phyloP scores from a whole-genome alignment of 2,329 filamentous ascomycete genomes.

The Nemania sp. region DNA sequence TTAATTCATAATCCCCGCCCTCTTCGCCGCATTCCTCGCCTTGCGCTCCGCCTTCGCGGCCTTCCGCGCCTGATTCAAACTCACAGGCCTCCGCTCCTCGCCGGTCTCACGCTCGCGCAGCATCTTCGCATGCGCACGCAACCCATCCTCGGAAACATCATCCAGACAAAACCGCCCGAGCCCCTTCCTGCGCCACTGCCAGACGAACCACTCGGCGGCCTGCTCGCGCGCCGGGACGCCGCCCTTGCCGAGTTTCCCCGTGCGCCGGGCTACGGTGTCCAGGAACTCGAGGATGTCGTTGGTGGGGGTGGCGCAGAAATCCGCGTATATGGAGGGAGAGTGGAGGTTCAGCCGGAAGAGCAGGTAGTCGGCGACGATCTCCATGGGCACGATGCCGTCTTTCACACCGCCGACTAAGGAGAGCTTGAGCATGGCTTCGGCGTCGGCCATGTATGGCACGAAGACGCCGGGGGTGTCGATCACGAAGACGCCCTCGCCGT shows the following conservation, averaged over 20 bases:
- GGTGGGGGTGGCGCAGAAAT: slow-evolving; percentile 67
- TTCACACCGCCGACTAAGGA: slow-evolving; percentile 89
- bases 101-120: slow-evolving; percentile 46
- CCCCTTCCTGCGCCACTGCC: slow-evolving; percentile 77
- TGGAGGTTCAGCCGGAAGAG: slow-evolving; percentile 79
- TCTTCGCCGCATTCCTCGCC: slow-evolving; percentile 17
- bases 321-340: slow-evolving; percentile 62
- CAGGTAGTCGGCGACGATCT: slow-evolving; percentile 85
- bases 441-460: slow-evolving; percentile 83
- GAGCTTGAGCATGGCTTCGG: slow-evolving; percentile 93
- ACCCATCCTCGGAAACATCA: slow-evolving; percentile 64
- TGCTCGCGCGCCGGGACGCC: slow-evolving; percentile 71
- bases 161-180: slow-evolving; percentile 82
- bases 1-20: background rate
- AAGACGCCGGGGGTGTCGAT: slow-evolving; percentile 95
- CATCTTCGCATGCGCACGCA: slow-evolving; percentile 39
- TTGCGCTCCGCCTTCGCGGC: slow-evolving; percentile 62
- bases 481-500: slow-evolving; percentile 72
- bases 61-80: slow-evolving; percentile 71
- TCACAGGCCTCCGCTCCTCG: slow-evolving; percentile 54
- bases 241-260: slow-evolving; percentile 75
- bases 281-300: slow-evolving; percentile 82
- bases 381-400: slow-evolving; percentile 77
- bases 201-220: slow-evolving; percentile 78
- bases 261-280: slow-evolving; percentile 68